A percentile compares a stretch with the other conserved stretches of the same genome.
Conservation (phyloP, 1,139 yeast species). For the Suhomyces panamericanus region DNA sequence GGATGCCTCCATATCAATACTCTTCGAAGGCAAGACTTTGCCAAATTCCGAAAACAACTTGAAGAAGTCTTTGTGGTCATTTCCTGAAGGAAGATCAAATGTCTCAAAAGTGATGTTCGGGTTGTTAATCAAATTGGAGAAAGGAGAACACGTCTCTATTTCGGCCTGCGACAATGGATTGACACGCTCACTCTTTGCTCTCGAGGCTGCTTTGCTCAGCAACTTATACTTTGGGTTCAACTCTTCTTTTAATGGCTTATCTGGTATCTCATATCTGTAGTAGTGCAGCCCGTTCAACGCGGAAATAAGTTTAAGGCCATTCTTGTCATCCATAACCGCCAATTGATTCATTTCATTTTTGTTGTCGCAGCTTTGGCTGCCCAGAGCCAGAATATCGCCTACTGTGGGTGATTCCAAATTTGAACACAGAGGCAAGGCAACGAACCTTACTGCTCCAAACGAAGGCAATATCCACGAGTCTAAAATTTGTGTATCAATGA, state of each 20-base stretch:
- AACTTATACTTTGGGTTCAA: slow-evolving; percentile 3
- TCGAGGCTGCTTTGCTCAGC: neutral
- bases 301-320: slow-evolving; percentile 43
- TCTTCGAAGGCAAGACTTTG: slow-evolving; percentile 17
- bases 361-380: neutral
- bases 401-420: slow-evolving; percentile 2
- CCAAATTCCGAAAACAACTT: slow-evolving; percentile 22
- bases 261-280: slow-evolving; percentile 49
- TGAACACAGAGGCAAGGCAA: slow-evolving; percentile 27
- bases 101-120: slow-evolving; percentile 35
- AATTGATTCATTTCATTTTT: slow-evolving; percentile 29
- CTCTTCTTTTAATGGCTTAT: slow-evolving; percentile 14
- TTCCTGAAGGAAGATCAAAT: slow-evolving; percentile 22
- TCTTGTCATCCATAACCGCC: slow-evolving; percentile 37
- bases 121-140: slow-evolving; percentile 48
- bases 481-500: slow-evolving; percentile 21
- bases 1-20: slow-evolving; percentile 4
- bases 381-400: neutral
- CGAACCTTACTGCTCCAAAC: slow-evolving; percentile 32
- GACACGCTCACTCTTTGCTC: slow-evolving; percentile 17
- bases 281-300: slow-evolving; percentile 45
- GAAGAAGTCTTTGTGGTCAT: slow-evolving; percentile 14
- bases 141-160: slow-evolving; percentile 64
- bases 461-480: slow-evolving; percentile 47
- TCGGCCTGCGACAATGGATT: slow-evolving; percentile 60